These are phyloP conservation scores for Castanea crenata DNA, from an alignment of 306 rosid species.

Conservation along the genomic window DNA sequence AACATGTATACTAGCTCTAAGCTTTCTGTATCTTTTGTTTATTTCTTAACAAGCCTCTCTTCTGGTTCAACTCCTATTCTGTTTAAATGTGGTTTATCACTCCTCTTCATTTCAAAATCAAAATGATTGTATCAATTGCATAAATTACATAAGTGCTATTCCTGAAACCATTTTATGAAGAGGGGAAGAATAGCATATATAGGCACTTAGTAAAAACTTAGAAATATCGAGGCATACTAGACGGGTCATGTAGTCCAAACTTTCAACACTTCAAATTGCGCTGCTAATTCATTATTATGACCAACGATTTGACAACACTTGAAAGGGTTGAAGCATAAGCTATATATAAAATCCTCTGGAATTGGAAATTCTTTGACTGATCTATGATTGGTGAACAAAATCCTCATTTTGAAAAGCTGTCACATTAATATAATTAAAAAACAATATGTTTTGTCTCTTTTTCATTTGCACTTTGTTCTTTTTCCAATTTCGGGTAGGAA, in stretches of 20 bases:
- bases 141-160: constrained; percentile 10
- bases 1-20: no score
- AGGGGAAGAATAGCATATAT: not conserved
- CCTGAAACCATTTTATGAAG: constrained; percentile 1
- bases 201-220: not conserved
- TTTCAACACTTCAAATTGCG: not conserved
- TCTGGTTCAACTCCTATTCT: no score
- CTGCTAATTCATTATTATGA: constrained; percentile 3
- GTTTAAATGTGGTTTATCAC: not conserved
- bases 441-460: constrained; percentile 4
- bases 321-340: constrained; percentile 14
- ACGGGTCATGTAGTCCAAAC: not conserved
- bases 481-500: not conserved
- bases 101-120: not conserved
- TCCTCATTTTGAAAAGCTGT: constrained; percentile 30
- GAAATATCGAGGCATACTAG: not conserved
- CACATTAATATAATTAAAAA: constrained; percentile 2
- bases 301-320: constrained; percentile 72
- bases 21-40: no score
- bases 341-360: not conserved
- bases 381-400: constrained; percentile 41
- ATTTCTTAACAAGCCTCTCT: no score
- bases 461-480: constrained; percentile 7
- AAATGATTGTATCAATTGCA: not conserved
- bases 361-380: constrained; percentile 42